Base-by-base conservation (phyloP, 306 rosid genomes). In the Prunus kanzakura region DNA sequence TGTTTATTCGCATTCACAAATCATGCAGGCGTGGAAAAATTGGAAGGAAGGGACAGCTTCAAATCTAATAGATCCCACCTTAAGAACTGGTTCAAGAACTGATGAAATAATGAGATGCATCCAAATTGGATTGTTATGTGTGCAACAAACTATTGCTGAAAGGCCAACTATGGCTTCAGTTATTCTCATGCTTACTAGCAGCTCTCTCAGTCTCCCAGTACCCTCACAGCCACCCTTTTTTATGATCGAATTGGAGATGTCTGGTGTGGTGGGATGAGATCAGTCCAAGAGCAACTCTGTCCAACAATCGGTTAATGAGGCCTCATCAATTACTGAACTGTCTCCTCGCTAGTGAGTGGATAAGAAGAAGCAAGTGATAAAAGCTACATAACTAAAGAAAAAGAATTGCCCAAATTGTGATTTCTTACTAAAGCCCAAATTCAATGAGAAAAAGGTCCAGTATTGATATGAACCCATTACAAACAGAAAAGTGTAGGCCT, bases 111-210 rank as follows among this genome's bases (percentile, higher is more conserved):
- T 25, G 65, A 60, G 15, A 23, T 25, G 65, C 38, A 60, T 60
- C 65, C 65, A 60, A 3, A 60, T 13, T 23, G 65, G 65, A 60
- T 60, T 60, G 11, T 32, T 60, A 13, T 60, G 65, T 60, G 65
- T 60, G 3, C 65, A 60, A 60, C 65, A 4, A 27, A 25, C 1
- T 27, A 12, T 60, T 3, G 38, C 16, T 25, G 19, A 25, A 23
- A 60, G 65, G 65, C 65, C 65, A 25, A 25, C 65, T 32, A 60
- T 60, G 65, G 65, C 65, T 13, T 23, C 64, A 4, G 64, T 60
- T 23, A 23, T 60, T 60, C 35, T 8, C 18, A 60, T 60, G 32
- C 65, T 25, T 25, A 25, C 65, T 27, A 12, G 35, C 32, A 60
- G 25, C 65, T 60, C 35, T 27, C 65, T 25, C 65, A 27, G 35